Conservation (phyloP, 148 eudicot genomes). For the Rhododendron vialii region DNA sequence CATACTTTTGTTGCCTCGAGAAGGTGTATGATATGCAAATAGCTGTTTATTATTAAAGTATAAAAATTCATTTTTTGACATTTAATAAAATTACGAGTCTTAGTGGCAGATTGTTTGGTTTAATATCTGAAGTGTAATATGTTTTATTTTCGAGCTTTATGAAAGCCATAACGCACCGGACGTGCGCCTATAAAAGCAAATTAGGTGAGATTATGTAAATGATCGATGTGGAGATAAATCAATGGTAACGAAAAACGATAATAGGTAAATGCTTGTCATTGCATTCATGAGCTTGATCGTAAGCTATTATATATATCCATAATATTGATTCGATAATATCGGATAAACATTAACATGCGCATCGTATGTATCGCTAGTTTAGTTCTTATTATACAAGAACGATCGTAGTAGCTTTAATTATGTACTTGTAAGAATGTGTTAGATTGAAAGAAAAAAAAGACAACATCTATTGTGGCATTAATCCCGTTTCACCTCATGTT, state of each 20-base stretch:
- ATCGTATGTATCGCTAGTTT: too few relatives aligned
- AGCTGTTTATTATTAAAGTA: not conserved
- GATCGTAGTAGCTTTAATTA: too few relatives aligned
- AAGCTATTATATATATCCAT: not conserved
- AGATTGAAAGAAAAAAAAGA: too few relatives aligned
- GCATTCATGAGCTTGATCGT: not conserved
- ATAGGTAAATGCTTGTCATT: not conserved
- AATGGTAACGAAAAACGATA: not conserved
- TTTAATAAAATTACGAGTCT: not conserved
- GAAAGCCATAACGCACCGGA: not conserved
- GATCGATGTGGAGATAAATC: not conserved
- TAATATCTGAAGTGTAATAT: not conserved
- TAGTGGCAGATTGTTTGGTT: not conserved
- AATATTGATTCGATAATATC: not conserved
- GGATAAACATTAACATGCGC: not conserved
- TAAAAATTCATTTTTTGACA: not conserved
- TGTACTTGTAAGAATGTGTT: too few relatives aligned
- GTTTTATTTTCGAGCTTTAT: not conserved
- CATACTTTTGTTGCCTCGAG: not conserved
- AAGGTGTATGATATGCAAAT: not conserved
- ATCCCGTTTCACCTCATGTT: not conserved
- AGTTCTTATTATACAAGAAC: too few relatives aligned
- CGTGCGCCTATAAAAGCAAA: not conserved
- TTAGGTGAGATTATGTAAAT: not conserved
- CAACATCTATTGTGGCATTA: not conserved